Percentiles rank a stretch among this genome's conserved stretches.
Conservation (phyloP, 192 early-diverging fungal species). For the Spizellomyces punctatus region DNA sequence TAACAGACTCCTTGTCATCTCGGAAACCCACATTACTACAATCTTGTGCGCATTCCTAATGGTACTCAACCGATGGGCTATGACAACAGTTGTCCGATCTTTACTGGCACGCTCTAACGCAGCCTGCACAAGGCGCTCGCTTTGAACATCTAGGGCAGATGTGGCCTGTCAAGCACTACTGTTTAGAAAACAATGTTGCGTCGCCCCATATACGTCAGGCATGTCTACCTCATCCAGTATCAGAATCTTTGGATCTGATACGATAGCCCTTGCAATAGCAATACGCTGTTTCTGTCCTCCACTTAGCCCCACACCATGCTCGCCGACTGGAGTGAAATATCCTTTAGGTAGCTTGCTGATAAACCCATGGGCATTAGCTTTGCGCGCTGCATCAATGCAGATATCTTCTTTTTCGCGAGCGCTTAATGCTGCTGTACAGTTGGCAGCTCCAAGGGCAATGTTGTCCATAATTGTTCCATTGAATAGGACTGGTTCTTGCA, state of each 20-base stretch:
- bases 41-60: slow-evolving; percentile 18
- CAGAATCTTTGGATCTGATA: slow-evolving; percentile 80
- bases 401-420: slow-evolving; percentile 31
- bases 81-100: slow-evolving; percentile 79
- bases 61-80: slow-evolving; percentile 58
- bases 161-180: slow-evolving; percentile 38
- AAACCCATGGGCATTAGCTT: slow-evolving; percentile 31
- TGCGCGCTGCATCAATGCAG: slow-evolving; percentile 30
- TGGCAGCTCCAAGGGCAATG: slow-evolving; percentile 25
- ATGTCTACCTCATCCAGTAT: slow-evolving; percentile 43
- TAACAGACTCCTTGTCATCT: too few species aligned
- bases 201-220: neutral
- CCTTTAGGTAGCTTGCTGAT: slow-evolving; percentile 70
- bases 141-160: slow-evolving; percentile 45
- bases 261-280: slow-evolving; percentile 90
- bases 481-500: slow-evolving; percentile 80
- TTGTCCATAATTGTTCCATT: slow-evolving; percentile 49
- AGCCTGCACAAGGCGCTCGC: slow-evolving; percentile 45
- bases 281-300: slow-evolving; percentile 95
- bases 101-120: slow-evolving; percentile 44
- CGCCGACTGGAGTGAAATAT: slow-evolving; percentile 82
- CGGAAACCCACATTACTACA: neutral
- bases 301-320: slow-evolving; percentile 63
- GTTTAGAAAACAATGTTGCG: neutral
- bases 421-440: slow-evolving; percentile 33